These are phyloP conservation scores for Galerina marginata DNA, from an alignment of 768 basidiomycete species.

Conservation along the genomic window DNA sequence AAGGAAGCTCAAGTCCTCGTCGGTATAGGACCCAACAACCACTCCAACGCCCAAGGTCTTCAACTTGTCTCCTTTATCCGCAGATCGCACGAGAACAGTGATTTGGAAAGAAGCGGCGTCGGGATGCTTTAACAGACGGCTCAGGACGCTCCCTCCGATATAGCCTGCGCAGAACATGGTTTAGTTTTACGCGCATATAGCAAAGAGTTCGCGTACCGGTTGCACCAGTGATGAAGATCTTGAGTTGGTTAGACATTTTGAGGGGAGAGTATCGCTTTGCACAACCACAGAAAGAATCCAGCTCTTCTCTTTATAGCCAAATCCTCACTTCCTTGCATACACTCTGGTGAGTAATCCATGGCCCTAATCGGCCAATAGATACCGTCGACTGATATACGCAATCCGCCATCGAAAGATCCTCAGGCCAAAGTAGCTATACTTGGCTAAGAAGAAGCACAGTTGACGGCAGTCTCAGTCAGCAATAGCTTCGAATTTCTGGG, in stretches of 20 bases:
- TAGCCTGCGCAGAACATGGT: constrained; percentile 37
- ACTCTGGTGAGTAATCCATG: too few relatives aligned
- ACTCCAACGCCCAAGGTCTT: constrained; percentile 37
- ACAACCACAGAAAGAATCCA: too few relatives aligned
- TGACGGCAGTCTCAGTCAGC: too few relatives aligned
- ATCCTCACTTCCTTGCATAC: too few relatives aligned
- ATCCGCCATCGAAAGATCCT: too few relatives aligned
- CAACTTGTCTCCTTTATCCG: constrained; percentile 49
- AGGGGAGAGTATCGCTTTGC: too few relatives aligned
- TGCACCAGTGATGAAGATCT: constrained; percentile 46
- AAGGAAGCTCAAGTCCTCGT: constrained; percentile 38
- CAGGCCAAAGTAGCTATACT: too few relatives aligned
- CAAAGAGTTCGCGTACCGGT: constrained; percentile 34
- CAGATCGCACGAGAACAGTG: constrained; percentile 46
- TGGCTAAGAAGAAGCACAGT: too few relatives aligned
- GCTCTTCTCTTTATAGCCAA: too few relatives aligned
- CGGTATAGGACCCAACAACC: constrained; percentile 48
- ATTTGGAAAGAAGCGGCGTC: constrained; percentile 40
- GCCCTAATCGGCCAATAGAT: too few relatives aligned
- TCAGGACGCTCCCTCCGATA: constrained; percentile 49
- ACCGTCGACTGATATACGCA: too few relatives aligned
- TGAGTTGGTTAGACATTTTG: constrained; percentile 23
- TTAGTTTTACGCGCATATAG: neutral
- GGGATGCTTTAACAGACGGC: constrained; percentile 43
- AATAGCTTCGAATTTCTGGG: too few relatives aligned